Evolutionary conservation across 2,329 filamentous ascomycete genomes (phyloP).

Genomic region (Botrytis cinerea): DNA sequence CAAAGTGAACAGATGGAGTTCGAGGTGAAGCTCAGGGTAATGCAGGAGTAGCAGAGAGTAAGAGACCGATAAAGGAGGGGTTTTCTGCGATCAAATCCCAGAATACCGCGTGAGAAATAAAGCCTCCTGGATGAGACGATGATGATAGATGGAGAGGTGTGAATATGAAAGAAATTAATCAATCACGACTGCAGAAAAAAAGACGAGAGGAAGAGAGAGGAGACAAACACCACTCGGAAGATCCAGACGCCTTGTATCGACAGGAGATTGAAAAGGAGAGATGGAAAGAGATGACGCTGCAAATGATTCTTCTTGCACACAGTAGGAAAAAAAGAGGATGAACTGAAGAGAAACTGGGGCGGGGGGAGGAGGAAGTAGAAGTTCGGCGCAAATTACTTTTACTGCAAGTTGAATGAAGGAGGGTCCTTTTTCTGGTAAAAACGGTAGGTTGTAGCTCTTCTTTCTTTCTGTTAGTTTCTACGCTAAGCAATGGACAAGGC

Average conservation of each 20-base stretch:
- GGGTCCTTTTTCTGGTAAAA: constrained; percentile 15
- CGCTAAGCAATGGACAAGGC: constrained; percentile 13
- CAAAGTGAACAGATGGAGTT: constrained; percentile 27
- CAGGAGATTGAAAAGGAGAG: constrained; percentile 21
- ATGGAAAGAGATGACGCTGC: constrained; percentile 21
- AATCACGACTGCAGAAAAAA: constrained; percentile 29
- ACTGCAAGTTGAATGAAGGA: constrained; percentile 4
- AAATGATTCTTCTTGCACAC: constrained; percentile 13
- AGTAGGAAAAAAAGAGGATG: constrained; percentile 15
- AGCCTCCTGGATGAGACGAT: constrained; percentile 34
- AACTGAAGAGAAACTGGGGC: constrained; percentile 8
- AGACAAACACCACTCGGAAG: constrained; percentile 40
- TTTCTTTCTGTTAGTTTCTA: constrained; percentile 21
- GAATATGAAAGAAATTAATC: constrained; percentile 35
- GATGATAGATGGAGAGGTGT: constrained; percentile 33
- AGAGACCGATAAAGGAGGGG: constrained; percentile 30
- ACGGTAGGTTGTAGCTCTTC: constrained; percentile 3
- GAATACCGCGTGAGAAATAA: constrained; percentile 33
- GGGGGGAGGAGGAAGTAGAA: constrained; percentile 22
- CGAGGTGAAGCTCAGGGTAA: constrained; percentile 35
- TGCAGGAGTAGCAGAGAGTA: constrained; percentile 35
- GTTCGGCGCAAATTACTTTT: constrained; percentile 18
- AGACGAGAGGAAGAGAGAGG: constrained; percentile 38
- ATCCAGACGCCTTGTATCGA: constrained; percentile 32
- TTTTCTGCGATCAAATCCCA: constrained; percentile 31